Evolutionary conservation across 192 early-diverging fungal species (phyloP).

Genomic region (Coemansia asiatica): DNA sequence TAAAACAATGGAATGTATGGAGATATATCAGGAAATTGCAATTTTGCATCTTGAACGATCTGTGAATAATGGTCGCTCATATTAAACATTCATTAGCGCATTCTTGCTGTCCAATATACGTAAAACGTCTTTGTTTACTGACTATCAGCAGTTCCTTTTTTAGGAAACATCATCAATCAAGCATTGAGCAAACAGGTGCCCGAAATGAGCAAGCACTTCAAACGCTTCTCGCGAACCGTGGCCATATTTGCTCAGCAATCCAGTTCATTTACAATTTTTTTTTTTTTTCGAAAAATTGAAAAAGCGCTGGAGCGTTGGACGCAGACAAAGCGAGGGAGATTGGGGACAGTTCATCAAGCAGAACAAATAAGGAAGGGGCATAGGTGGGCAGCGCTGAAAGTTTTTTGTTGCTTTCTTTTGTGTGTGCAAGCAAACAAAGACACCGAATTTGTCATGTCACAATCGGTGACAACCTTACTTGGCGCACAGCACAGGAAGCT

Average conservation of each 20-base stretch:
- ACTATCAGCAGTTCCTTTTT: background rate
- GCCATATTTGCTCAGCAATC: slow-evolving; percentile 1
- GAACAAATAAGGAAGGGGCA: background rate
- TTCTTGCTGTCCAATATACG: background rate
- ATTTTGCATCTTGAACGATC: background rate
- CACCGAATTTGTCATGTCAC: background rate
- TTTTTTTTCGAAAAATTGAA: background rate
- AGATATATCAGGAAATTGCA: background rate
- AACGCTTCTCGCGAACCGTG: slow-evolving; percentile 4
- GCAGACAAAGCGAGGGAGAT: slow-evolving; percentile 12
- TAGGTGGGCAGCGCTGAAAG: background rate
- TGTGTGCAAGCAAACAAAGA: background rate
- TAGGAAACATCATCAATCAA: background rate
- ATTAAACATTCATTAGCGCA: background rate
- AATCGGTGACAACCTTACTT: background rate
- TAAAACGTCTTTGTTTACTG: background rate
- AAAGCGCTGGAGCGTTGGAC: background rate
- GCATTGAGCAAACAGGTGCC: background rate
- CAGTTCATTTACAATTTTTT: background rate
- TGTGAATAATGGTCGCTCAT: background rate
- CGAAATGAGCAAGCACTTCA: background rate
- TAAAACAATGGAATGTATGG: background rate
- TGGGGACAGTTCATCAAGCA: slow-evolving; percentile 6
- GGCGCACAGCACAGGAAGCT: background rate
- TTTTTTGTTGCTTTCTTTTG: background rate